Evolutionary conservation across 2,329 filamentous ascomycete species (phyloP).

Genomic region (Gnomoniopsis sp.): DNA sequence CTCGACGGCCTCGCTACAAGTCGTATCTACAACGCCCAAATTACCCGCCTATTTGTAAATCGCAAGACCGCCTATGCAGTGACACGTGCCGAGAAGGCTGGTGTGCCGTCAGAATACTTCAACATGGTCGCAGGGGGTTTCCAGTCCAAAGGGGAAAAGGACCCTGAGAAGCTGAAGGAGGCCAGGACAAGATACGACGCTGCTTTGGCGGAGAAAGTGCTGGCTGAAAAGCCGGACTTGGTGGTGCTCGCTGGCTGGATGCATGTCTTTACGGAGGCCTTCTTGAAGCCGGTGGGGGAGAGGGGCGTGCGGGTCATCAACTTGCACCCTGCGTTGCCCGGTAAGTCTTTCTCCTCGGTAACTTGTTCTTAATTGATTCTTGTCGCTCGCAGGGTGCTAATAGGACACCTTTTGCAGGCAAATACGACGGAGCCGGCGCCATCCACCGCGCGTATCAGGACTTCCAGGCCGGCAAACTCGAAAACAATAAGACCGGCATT

Average conservation of each 20-base stretch:
- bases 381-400: neutral
- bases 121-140: conserved; percentile 74
- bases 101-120: conserved; percentile 75
- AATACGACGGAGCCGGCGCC: conserved; percentile 73
- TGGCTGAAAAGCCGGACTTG: conserved; percentile 64
- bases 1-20: conserved; percentile 43
- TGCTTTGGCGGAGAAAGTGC: conserved; percentile 66
- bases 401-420: conserved; percentile 43
- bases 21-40: conserved; percentile 37
- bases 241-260: conserved; percentile 85
- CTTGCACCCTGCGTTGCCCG: conserved; percentile 72
- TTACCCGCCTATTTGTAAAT: conserved; percentile 47
- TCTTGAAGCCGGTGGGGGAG: conserved; percentile 64
- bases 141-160: conserved; percentile 53
- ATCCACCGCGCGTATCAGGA: conserved; percentile 77
- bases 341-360: conserved; percentile 37
- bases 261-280: conserved; percentile 71
- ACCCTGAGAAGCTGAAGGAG: conserved; percentile 48
- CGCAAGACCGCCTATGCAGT: conserved; percentile 44
- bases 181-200: conserved; percentile 70
- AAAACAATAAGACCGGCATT: conserved; percentile 70
- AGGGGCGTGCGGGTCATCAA: conserved; percentile 72
- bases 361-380: neutral
- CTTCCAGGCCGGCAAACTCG: conserved; percentile 60
- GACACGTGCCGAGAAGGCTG: conserved; percentile 40